Evolutionary conservation across 352 stramenopile genomes (phyloP).

Genomic region (Phytophthora aleatoria): DNA sequence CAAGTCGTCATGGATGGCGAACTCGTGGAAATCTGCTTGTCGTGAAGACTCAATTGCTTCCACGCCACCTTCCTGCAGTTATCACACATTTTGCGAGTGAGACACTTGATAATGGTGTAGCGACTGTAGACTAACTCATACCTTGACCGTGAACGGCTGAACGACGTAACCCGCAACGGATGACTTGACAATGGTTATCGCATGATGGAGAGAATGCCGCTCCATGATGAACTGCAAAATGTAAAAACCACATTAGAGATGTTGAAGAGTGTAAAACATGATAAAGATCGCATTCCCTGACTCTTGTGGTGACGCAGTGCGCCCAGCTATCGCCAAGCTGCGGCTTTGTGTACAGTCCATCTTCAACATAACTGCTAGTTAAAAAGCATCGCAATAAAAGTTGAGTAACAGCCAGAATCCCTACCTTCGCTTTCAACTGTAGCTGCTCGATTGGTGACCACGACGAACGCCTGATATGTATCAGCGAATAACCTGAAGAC

Average conservation of each 20-base stretch:
- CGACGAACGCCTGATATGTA: conserved; percentile 63
- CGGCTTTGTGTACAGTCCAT: conserved; percentile 66
- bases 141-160: conserved; percentile 69
- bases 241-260: conserved; percentile 11
- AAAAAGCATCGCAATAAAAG: neutral
- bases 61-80: conserved; percentile 47
- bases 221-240: conserved; percentile 67
- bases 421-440: conserved; percentile 42
- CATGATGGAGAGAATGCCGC: conserved; percentile 49
- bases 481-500: conserved; percentile 62
- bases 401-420: neutral
- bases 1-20: conserved; percentile 60
- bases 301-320: conserved; percentile 70
- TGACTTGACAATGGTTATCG: conserved; percentile 70
- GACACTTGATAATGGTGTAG: neutral
- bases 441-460: conserved; percentile 69
- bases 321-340: conserved; percentile 70
- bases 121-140: conserved; percentile 23
- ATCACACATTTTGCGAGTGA: conserved; percentile 5
- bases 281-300: conserved; percentile 17
- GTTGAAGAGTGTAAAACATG: conserved; percentile 3
- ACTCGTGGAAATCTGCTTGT: conserved; percentile 33
- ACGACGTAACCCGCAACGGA: conserved; percentile 56
- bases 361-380: conserved; percentile 19
- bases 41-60: conserved; percentile 24